Evolutionary conservation across 176 grass and related monocot genomes (phyloP).

Genomic region (Dactylis glomerata): DNA sequence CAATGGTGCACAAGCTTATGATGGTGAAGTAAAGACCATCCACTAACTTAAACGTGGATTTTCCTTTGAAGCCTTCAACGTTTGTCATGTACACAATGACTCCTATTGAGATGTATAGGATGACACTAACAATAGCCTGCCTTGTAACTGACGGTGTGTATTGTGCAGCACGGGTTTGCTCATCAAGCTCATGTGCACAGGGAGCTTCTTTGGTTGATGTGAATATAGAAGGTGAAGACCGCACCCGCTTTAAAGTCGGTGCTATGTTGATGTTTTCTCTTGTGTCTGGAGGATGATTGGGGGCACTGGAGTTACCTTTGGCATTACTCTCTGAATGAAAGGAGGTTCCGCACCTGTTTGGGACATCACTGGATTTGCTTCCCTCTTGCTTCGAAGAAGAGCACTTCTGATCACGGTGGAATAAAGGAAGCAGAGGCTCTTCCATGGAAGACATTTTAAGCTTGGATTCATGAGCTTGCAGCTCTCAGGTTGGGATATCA

Average conservation of each 20-base stretch:
- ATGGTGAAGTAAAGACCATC: slow-evolving; percentile 84
- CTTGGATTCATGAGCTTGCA: slow-evolving; percentile 21
- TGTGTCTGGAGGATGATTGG: slow-evolving; percentile 17
- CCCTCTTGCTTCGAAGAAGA: slow-evolving; percentile 28
- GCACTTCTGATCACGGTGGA: slow-evolving; percentile 11
- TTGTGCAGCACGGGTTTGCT: slow-evolving; percentile 33
- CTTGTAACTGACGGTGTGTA: slow-evolving; percentile 51
- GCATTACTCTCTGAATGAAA: slow-evolving; percentile 8
- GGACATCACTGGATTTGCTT: slow-evolving; percentile 31
- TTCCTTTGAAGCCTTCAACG: slow-evolving; percentile 59
- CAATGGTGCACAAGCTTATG: slow-evolving; percentile 71
- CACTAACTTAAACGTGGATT: slow-evolving; percentile 50
- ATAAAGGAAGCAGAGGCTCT: slow-evolving; percentile 38
- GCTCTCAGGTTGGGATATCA: slow-evolving; percentile 2
- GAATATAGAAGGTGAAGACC: slow-evolving; percentile 65
- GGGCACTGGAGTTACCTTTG: slow-evolving; percentile 26
- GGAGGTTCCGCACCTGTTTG: slow-evolving; percentile 37
- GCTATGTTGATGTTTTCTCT: slow-evolving; percentile 26
- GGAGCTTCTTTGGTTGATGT: slow-evolving; percentile 46
- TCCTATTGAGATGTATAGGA: slow-evolving; percentile 64
- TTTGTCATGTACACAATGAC: slow-evolving; percentile 55
- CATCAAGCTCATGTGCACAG: slow-evolving; percentile 24
- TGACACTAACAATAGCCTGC: slow-evolving; percentile 48
- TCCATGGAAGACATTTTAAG: slow-evolving; percentile 34
- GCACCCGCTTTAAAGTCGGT: slow-evolving; percentile 29